Base-by-base conservation (phyloP, 2,329 filamentous ascomycete species). In the Aspergillus novoparasiticus region DNA sequence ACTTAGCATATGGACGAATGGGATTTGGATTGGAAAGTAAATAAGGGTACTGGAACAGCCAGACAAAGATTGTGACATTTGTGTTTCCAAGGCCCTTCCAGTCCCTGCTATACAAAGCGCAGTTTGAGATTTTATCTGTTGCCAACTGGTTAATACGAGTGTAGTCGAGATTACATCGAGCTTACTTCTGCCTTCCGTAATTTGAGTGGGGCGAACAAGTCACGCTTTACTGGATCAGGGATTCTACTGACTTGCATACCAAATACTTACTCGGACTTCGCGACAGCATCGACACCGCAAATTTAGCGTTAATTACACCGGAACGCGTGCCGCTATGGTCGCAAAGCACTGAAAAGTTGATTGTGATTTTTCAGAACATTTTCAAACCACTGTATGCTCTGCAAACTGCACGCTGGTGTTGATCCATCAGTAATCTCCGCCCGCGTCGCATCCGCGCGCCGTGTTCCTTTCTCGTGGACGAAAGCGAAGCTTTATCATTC, bases 361-460 rank as follows among this genome's bases (percentile, higher is more conserved):
- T 39, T 23, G 10, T 14, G 21, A 28, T 16, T 6, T 54, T 19
- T 41, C n/a, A 55, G 2, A 3, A 1, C 51, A 6, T 6, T 21
- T 39, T 39, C 11, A 16, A 34, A 43, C 23, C 21, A 14, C 14
- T 39, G 34, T 30, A 36, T 32, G 57, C 11, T 32, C 57, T 16
- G 30, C 21, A 39, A 19, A 36, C 21, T 46, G 43, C 43, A 12
- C 8, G 41, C 10, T 28, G 34, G 30, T 48, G 26, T 43, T n/a
- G 23, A 39, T 59, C 32, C n/a, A n/a, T 39, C 12, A 14, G 43
- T 46, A 34, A 36, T 16, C 21, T 48, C 43, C 46, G 32, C 46
- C 30, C 57, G 45, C 57, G 57, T 59, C 57, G 46, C 57, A 59
- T 59, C 26, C 45, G 57, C 57, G 57, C 57, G 57, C 45, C 46